Conservation (phyloP, 805 yeast genomes). For the Yarrowia keelungensis region DNA sequence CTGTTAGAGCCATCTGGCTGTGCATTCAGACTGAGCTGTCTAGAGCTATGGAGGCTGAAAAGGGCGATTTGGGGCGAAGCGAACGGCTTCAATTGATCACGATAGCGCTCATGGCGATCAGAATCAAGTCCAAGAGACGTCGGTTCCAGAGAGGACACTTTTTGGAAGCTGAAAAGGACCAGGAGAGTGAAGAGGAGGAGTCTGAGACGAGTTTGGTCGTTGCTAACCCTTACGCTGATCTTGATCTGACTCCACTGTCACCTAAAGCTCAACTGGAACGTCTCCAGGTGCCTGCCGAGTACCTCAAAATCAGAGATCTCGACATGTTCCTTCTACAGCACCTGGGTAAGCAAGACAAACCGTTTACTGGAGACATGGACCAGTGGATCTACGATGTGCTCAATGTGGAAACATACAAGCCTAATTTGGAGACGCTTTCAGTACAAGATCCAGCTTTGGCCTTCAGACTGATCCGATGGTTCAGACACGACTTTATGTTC, state of each 20-base stretch:
- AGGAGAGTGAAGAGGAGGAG: neutral
- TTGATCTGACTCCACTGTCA: neutral
- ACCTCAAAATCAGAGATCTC: conserved; percentile 15
- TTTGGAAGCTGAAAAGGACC: neutral
- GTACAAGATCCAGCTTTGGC: conserved; percentile 16
- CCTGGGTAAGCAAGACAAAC: conserved; percentile 16
- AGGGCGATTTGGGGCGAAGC: conserved; percentile 7
- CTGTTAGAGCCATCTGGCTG: conserved; percentile 35
- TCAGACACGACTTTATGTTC: conserved; percentile 30
- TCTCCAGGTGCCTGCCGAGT: neutral
- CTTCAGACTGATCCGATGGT: conserved; percentile 18
- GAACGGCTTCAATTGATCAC: conserved; percentile 22
- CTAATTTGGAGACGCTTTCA: conserved; percentile 5
- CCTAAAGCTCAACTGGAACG: conserved; percentile 24
- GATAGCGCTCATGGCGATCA: conserved; percentile 8
- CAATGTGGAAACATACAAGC: conserved; percentile 11
- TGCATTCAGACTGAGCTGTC: conserved; percentile 34
- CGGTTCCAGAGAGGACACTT: conserved; percentile 28
- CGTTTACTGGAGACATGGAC: conserved; percentile 25
- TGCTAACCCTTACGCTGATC: conserved; percentile 1
- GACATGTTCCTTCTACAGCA: conserved; percentile 32
- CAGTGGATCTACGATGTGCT: conserved; percentile 33
- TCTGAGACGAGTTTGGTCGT: neutral
- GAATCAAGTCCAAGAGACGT: conserved; percentile 18
- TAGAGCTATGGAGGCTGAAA: conserved; percentile 17